Evolutionary conservation across 352 stramenopile species (phyloP), one percentile per base, ranked within the genome.

Genomic region (Globisporangium heterothallicum): DNA sequence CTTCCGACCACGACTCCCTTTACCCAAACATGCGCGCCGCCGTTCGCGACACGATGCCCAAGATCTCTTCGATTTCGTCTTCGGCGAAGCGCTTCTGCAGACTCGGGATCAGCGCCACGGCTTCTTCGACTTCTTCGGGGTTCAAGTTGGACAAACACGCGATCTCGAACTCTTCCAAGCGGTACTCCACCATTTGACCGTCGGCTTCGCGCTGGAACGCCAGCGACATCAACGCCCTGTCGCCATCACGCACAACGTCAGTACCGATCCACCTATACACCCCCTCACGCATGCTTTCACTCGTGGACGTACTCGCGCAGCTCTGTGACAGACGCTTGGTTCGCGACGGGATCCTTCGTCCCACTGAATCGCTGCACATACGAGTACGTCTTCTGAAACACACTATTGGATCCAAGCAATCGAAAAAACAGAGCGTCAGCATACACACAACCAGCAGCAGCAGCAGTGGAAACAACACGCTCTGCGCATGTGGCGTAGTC

Each of bases 371-470:
- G 80, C 63, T 95, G 86, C 52, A 94, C 86, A 47, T 96, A 96
- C 54, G 86, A 92, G 58, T 95, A 93, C 29, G 86, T 96, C 74
- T 95, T 94, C 63, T 94, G 82, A 60, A 96, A 96, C 19, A 96
- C 84, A 53, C 81, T 92, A 25, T 13, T 61, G n/a, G n/a, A n/a
- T n/a, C n/a, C 9, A 38, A 19, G 14, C 35, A 58, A 8, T 27
- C 16, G 29, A 42, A 19, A 57, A 26, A 40, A 22, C 26, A 7
- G 25, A 59, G 49, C 7, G 7, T 46, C 44, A 38, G 25, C 29
- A 29, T 18, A 30, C 21, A 41, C 38, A 32, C 4, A 21, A 2
- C 43, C 25, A 18, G n/a, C 26, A 49, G 2, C 10, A 16, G 16
- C 18, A 29, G n/a, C 7, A 51, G 12, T 12, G n/a, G 7, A 2